These are phyloP conservation scores for Sporothrix luriei DNA, from an alignment of 2,329 filamentous ascomycete genomes.

Conservation along the genomic window DNA sequence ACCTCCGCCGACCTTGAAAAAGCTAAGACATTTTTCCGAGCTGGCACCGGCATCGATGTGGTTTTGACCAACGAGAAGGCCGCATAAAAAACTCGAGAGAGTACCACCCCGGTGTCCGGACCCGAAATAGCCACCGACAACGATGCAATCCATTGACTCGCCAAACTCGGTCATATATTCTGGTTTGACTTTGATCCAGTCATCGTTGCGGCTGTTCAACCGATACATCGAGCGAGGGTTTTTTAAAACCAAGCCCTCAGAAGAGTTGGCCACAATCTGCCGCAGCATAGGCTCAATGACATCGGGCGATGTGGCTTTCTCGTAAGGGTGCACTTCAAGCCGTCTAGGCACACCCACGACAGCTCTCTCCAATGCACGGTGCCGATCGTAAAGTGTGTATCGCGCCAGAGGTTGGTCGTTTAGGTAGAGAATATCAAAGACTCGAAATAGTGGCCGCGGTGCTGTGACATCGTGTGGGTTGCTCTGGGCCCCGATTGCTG, in stretches of 20 bases:
- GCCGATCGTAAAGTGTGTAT: slow-evolving; percentile 81
- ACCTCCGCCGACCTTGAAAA: slow-evolving; percentile 97
- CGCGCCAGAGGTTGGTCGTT: slow-evolving; percentile 79
- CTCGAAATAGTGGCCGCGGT: slow-evolving; percentile 74
- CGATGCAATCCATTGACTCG: slow-evolving; percentile 84
- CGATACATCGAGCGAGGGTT: slow-evolving; percentile 86
- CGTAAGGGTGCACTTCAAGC: slow-evolving; percentile 78
- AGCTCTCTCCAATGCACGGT: slow-evolving; percentile 71
- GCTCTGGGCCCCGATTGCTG: slow-evolving; percentile 76
- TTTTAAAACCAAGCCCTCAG: slow-evolving; percentile 90
- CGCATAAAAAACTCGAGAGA: slow-evolving; percentile 87
- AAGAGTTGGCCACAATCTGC: slow-evolving; percentile 80
- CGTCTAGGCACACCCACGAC: slow-evolving; percentile 71
- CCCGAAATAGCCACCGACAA: slow-evolving; percentile 92
- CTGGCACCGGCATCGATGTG: slow-evolving; percentile 62
- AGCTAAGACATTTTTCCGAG: slow-evolving; percentile 82
- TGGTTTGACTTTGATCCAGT: slow-evolving; percentile 98
- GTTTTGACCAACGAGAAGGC: slow-evolving; percentile 72
- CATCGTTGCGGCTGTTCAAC: slow-evolving; percentile 86
- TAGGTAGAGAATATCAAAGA: slow-evolving; percentile 90
- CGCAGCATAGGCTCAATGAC: slow-evolving; percentile 80
- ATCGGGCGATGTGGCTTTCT: slow-evolving; percentile 64
- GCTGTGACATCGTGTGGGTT: slow-evolving; percentile 67
- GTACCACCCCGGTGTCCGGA: slow-evolving; percentile 80
- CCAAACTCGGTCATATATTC: slow-evolving; percentile 98